Conservation (phyloP, 1,284 basidiomycete genomes). For the Tylopilus sp. region DNA sequence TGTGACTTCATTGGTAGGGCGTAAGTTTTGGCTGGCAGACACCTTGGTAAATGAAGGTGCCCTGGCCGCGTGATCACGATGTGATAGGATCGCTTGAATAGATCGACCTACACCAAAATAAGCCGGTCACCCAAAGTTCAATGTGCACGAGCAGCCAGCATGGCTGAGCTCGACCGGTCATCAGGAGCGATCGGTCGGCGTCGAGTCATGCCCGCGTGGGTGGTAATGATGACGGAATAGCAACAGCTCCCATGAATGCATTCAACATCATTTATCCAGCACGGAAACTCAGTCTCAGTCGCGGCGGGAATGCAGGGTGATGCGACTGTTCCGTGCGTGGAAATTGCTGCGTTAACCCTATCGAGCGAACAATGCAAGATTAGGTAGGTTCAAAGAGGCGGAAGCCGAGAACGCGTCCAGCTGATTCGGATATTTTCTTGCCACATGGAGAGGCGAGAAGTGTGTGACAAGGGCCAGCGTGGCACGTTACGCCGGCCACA, state of each 20-base stretch:
- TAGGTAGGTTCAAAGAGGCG: constrained; percentile 14
- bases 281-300: constrained; percentile 16
- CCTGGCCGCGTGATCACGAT: constrained; percentile 4
- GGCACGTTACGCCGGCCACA: constrained; percentile 8
- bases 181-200: constrained; percentile 4
- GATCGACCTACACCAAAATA: constrained; percentile 2
- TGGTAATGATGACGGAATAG: neutral
- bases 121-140: neutral
- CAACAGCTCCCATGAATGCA: neutral
- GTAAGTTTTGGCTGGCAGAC: neutral
- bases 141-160: neutral
- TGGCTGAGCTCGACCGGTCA: constrained; percentile 4
- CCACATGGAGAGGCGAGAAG: constrained; percentile 2
- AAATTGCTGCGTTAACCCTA: constrained; percentile 19
- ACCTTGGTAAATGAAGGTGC: neutral
- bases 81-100: neutral
- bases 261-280: constrained; percentile 1
- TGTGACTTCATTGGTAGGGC: constrained; percentile 11
- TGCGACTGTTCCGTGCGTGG: constrained; percentile 8
- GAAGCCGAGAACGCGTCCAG: constrained; percentile 3
- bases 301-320: constrained; percentile 13
- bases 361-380: constrained; percentile 27
- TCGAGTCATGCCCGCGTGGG: constrained; percentile 9
- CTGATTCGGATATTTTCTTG: constrained; percentile 4
- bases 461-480: neutral